Evolutionary conservation across 1,284 basidiomycete genomes (phyloP), one percentile per base, ranked within the genome.

Genomic region (Sanghuangporus baumii): DNA sequence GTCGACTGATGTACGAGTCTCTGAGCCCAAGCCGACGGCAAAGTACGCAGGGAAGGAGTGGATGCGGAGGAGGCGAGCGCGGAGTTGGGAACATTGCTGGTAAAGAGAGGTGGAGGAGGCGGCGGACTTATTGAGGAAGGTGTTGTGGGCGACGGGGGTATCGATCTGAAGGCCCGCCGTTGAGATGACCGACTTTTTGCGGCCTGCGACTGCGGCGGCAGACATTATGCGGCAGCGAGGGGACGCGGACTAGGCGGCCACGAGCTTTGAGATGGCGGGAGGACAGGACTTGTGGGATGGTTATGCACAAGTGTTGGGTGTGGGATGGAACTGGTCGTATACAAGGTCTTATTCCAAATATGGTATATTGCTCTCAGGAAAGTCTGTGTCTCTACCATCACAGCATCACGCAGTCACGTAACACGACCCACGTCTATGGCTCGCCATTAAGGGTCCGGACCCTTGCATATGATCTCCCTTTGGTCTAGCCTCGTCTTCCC

Each of bases 71-170:
- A 93, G 84, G 69, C 87, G 85, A 57, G 82, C 78, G 66, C 89
- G 82, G 61, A 93, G 81, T 66, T 86, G 79, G 14, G 89, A 88
- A 74, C 91, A 93, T 84, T 92, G 89, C 74, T 93, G 91, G 77
- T 93, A 93, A 74, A 93, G 88, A 40, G 90, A 92, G 23, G 88
- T 88, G 18, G 88, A 89, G 70, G 87, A 83, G 60, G 88, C 87
- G 37, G 91, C 90, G 60, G 89, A 80, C 75, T 92, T 91, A 79
- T 93, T 93, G 79, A 93, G 89, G 67, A 91, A 87, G 59, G 87
- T 90, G 78, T 89, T 91, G 73, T 86, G 83, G 67, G 84, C 86
- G 69, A 89, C 79, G 60, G 87, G 89, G 18, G 82, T 83, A 71
- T 91, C 89, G 73, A 90, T 88, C 55, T 82, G 79, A 59, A 89